A percentile compares a stretch with the other conserved stretches of the same genome.
Conservation (phyloP, 441 rosid species). For the Syzygium syzygioides region DNA sequence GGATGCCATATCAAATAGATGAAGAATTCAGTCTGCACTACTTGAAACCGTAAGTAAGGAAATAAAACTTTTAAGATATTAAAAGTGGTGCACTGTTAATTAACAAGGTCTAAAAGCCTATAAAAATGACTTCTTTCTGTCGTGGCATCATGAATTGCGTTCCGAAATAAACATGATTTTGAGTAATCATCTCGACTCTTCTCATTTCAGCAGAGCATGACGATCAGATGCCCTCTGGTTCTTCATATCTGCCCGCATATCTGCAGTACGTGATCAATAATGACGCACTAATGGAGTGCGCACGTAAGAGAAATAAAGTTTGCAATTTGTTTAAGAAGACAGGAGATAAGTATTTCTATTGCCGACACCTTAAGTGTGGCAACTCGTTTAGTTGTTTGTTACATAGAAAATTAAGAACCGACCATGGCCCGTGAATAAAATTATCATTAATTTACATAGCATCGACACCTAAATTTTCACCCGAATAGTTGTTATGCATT, state of each 20-base stretch:
- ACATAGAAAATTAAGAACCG: background rate
- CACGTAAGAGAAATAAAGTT: background rate
- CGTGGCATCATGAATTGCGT: background rate
- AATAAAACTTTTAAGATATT: background rate
- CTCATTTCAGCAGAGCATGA: background rate
- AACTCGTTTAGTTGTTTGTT: background rate
- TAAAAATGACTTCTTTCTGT: background rate
- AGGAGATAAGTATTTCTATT: too few relatives aligned
- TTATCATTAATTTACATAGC: background rate
- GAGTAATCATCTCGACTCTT: background rate
- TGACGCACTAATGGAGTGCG: background rate
- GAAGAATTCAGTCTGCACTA: background rate
- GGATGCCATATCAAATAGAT: background rate
- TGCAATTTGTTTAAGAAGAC: background rate
- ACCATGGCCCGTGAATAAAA: background rate
- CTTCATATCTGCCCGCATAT: background rate
- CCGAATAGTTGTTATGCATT: background rate
- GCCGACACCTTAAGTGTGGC: background rate
- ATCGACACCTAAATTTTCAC: background rate
- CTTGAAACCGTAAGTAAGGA: background rate
- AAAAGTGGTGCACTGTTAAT: background rate
- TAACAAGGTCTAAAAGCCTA: background rate
- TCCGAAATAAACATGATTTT: background rate
- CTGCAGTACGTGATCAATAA: background rate
- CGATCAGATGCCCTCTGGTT: background rate